Evolutionary conservation across 2,329 filamentous ascomycete genomes (phyloP).

Genomic region (Furcasterigmium furcatum): DNA sequence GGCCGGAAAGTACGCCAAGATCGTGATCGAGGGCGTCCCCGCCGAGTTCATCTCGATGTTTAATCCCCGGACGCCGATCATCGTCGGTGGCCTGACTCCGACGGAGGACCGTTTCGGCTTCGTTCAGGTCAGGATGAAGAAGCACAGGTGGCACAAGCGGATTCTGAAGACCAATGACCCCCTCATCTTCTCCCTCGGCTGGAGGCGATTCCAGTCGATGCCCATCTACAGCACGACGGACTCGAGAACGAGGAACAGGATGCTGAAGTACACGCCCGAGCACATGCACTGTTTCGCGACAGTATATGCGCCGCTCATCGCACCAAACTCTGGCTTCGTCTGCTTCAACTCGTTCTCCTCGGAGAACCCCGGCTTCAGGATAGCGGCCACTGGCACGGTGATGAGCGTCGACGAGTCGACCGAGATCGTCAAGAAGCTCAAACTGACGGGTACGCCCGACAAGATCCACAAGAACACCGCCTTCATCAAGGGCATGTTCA

Average conservation of each 20-base stretch:
- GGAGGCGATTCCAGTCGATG: conserved; percentile 89
- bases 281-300: conserved; percentile 99
- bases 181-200: conserved; percentile 93
- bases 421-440: conserved; percentile 99
- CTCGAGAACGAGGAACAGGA: conserved; percentile 87
- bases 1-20: conserved; percentile 88
- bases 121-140: conserved; percentile 93
- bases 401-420: conserved; percentile 91
- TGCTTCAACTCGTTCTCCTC: conserved; percentile 88
- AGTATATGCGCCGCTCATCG: conserved; percentile 91
- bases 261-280: conserved; percentile 98
- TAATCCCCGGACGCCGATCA: conserved; percentile 75
- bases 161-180: conserved; percentile 98
- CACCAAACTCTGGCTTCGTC: conserved; percentile 93
- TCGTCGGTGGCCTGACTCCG: conserved; percentile 86
- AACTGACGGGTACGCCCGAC: conserved; percentile 88
- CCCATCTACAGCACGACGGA: conserved; percentile 95
- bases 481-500: conserved; percentile 99
- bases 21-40: conserved; percentile 85
- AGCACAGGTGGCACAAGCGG: conserved; percentile 98
- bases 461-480: conserved; percentile 99
- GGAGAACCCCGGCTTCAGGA: conserved; percentile 83
- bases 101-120: conserved; percentile 96
- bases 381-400: conserved; percentile 91
- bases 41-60: conserved; percentile 87